phyloP scores from a whole-genome alignment of 257 asterid species.

The Penstemon eatonii region DNA sequence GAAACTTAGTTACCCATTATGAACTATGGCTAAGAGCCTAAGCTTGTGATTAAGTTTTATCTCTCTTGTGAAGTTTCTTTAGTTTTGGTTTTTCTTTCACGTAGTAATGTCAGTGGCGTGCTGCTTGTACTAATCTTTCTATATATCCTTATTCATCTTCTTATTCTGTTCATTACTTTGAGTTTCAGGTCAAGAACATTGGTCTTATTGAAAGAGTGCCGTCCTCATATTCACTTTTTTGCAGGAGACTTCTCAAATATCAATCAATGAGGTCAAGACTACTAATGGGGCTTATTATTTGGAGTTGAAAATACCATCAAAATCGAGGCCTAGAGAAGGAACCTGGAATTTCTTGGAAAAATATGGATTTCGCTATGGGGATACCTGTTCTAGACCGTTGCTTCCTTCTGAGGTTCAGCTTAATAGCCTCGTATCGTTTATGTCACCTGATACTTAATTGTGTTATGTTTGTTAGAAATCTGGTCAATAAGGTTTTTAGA shows the following conservation, averaged over 20 bases:
- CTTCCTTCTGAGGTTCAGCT: constrained; percentile 85
- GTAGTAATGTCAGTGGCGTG: background rate
- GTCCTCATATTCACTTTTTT: constrained; percentile 36
- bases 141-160: constrained; percentile 18
- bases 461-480: constrained; percentile 6
- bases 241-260: constrained; percentile 74
- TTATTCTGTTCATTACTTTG: constrained; percentile 34
- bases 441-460: constrained; percentile 15
- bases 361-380: constrained; percentile 82
- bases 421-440: constrained; percentile 9
- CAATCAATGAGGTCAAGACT: constrained; percentile 59
- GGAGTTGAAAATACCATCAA: constrained; percentile 73
- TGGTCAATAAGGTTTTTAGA: background rate
- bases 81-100: constrained; percentile 24
- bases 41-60: background rate
- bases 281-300: constrained; percentile 76
- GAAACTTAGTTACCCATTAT: constrained; percentile 9
- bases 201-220: constrained; percentile 64
- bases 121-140: constrained; percentile 11
- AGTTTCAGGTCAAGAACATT: constrained; percentile 56
- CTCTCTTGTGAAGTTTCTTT: constrained; percentile 16
- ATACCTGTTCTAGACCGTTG: constrained; percentile 55
- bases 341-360: constrained; percentile 72
- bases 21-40: background rate
- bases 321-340: constrained; percentile 39